Base-by-base conservation (phyloP, 768 basidiomycete genomes). In the Panus rudis region DNA sequence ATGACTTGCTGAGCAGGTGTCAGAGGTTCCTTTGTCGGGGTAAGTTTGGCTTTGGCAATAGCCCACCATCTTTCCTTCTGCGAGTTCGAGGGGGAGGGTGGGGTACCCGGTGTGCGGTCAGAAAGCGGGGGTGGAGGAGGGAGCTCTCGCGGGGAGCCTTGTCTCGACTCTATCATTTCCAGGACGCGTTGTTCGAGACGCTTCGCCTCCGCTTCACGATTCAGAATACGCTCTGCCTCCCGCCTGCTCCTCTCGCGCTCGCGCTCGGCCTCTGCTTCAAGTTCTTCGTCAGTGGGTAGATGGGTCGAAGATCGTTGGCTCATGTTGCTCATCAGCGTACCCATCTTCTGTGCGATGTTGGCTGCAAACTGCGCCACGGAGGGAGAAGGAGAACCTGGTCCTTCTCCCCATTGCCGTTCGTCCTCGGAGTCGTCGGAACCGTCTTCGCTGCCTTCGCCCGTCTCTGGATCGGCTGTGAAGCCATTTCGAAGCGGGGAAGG, bases 1-100 rank as follows among this genome's bases (percentile, higher is more conserved):
- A 90, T 79, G 42, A 92, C 71, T 52, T 88, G 86, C 54, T 91
- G 88, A 0, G 89, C 88, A 7, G 88, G 86, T 0, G 89, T 91
- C n/a, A 87, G 76, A 1, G 67, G 61, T 12, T 84, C 80, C 52
- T 89, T 91, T 11, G 82, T 82, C 2, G 88, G 85, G 1, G 86
- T 88, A 8, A 92, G 71, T 51, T 67, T 78, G 51, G 76, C 76
- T 70, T 85, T 90, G 16, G 87, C 78, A 3, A 76, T 69, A 10
- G 73, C 61, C 84, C 87, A 88, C 89, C 89, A 91, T 1, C 49
- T 57, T n/a, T 81, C 84, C 61, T 84, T 83, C 52, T 79, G 73
- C 5, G 81, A 80, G 7, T 68, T 56, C 2, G 78, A 69, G 1
- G 83, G 84, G 0, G 84, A 83, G 0, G 82, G 73, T 0, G 84